Evolutionary conservation across 805 yeast species (phyloP).

Genomic region (Wickerhamomyces bisporus): DNA sequence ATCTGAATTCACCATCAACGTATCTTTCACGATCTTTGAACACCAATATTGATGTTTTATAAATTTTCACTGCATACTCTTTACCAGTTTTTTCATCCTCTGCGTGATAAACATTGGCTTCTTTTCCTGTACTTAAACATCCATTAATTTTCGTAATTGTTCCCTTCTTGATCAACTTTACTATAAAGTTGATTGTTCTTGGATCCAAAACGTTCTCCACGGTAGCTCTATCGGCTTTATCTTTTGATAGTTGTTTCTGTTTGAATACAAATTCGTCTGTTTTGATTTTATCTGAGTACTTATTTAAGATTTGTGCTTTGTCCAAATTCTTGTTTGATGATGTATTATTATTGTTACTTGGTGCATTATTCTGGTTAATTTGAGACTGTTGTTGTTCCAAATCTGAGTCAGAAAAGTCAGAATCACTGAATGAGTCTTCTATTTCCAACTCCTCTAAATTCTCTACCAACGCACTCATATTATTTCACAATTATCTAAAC

Average conservation of each 20-base stretch:
- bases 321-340: slow-evolving; percentile 20
- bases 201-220: slow-evolving; percentile 97
- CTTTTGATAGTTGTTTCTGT: slow-evolving; percentile 60
- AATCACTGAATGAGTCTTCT: background rate
- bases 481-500: too few relatives aligned
- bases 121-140: slow-evolving; percentile 94
- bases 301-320: slow-evolving; percentile 49
- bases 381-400: background rate
- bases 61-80: slow-evolving; percentile 87
- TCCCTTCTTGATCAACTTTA: slow-evolving; percentile 78
- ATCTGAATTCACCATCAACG: slow-evolving; percentile 93
- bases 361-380: too few relatives aligned
- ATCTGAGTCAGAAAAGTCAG: too few relatives aligned
- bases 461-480: background rate
- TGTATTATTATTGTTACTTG: background rate
- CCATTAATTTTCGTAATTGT: slow-evolving; percentile 84
- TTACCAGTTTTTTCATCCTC: slow-evolving; percentile 34
- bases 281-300: slow-evolving; percentile 59
- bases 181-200: slow-evolving; percentile 77
- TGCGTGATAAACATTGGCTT: slow-evolving; percentile 97
- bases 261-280: slow-evolving; percentile 52
- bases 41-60: slow-evolving; percentile 94
- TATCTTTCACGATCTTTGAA: slow-evolving; percentile 95
- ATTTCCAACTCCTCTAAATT: background rate
- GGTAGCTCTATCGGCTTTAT: slow-evolving; percentile 91